Evolutionary conservation across 768 basidiomycete genomes (phyloP).

Genomic region (Boletus coccyginus): DNA sequence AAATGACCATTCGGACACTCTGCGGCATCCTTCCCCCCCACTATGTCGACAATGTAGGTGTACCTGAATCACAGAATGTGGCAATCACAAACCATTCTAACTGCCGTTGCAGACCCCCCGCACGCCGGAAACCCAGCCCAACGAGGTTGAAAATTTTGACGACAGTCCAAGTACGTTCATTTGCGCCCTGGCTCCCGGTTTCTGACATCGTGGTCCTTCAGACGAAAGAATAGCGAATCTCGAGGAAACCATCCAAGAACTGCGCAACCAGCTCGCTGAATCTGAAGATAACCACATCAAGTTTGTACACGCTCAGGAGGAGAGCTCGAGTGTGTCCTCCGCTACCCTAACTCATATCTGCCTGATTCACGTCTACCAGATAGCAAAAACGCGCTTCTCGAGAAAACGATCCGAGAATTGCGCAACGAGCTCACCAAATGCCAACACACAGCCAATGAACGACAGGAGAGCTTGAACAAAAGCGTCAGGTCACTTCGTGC

Average conservation of each 20-base stretch:
- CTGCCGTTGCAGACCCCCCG: too few relatives aligned
- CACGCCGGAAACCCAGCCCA: too few relatives aligned
- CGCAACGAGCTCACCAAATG: neutral
- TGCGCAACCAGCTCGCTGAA: neutral
- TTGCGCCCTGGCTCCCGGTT: neutral
- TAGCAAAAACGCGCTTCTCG: neutral
- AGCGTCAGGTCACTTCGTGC: neutral
- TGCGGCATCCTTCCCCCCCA: neutral
- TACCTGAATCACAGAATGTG: too few relatives aligned
- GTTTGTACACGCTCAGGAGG: too few relatives aligned
- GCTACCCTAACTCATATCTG: too few relatives aligned
- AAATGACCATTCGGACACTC: neutral
- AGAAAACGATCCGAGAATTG: neutral
- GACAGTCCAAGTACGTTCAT: neutral
- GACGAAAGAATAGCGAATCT: neutral
- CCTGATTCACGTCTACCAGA: too few relatives aligned
- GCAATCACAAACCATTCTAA: too few relatives aligned
- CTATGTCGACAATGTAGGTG: neutral
- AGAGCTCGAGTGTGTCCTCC: too few relatives aligned
- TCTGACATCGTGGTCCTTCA: neutral
- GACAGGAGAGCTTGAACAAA: neutral
- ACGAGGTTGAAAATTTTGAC: too few relatives aligned
- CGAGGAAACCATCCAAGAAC: neutral
- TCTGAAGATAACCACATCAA: too few relatives aligned
- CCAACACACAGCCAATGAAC: neutral